phyloP scores from a whole-genome alignment of 2,329 filamentous ascomycete species.

The Xylaria sp. region DNA sequence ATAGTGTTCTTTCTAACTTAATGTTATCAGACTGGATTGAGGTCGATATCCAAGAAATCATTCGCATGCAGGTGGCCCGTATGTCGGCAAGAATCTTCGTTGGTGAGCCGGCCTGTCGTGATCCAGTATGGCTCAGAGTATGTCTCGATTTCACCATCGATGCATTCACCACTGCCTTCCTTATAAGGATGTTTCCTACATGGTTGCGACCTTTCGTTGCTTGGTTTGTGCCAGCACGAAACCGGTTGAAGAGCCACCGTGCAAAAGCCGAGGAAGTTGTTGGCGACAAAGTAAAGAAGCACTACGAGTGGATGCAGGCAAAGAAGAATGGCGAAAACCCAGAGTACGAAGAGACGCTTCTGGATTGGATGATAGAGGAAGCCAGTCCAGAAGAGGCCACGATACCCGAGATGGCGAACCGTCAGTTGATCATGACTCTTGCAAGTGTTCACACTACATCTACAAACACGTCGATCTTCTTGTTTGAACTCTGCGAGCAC shows the following conservation, averaged over 20 bases:
- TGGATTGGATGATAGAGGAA: conserved; percentile 37
- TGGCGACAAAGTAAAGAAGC: conserved; percentile 15
- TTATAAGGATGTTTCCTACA: conserved; percentile 35
- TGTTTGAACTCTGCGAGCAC: conserved; percentile 37
- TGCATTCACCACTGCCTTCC: conserved; percentile 32
- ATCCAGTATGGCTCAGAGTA: conserved; percentile 36
- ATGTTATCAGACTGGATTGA: conserved; percentile 28
- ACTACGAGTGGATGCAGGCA: conserved; percentile 8
- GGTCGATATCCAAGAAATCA: conserved; percentile 28
- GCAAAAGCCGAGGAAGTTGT: conserved; percentile 17
- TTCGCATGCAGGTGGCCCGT: conserved; percentile 34
- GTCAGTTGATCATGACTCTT: conserved; percentile 29
- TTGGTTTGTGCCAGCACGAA: conserved; percentile 53
- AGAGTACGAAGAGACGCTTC: conserved; percentile 29
- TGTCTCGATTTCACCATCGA: conserved; percentile 35
- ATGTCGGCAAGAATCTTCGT: conserved; percentile 38
- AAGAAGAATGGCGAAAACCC: conserved; percentile 13
- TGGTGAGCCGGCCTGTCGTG: conserved; percentile 31
- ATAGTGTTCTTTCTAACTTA: neutral
- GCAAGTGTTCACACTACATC: conserved; percentile 29
- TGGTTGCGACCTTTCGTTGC: conserved; percentile 31
- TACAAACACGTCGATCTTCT: conserved; percentile 15
- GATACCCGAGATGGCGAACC: conserved; percentile 17
- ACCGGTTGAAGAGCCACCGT: conserved; percentile 6
- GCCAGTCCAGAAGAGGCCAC: conserved; percentile 21